phyloP scores from a whole-genome alignment of 352 stramenopile genomes.

The Pythium vanterpoolii region DNA sequence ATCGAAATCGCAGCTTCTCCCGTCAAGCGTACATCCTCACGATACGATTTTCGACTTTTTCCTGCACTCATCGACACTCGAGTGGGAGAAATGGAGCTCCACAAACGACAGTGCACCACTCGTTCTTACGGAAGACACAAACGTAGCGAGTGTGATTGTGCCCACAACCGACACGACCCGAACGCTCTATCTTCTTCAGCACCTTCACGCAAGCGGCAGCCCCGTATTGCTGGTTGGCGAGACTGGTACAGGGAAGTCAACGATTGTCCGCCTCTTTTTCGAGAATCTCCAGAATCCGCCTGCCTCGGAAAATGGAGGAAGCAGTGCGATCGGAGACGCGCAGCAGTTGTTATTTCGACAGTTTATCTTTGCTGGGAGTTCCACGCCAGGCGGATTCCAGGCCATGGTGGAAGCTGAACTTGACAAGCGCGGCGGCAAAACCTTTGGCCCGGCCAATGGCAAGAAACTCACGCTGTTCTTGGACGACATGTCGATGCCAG shows the following conservation, averaged over 20 bases:
- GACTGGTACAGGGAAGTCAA: conserved; percentile 86
- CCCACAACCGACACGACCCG: conserved; percentile 84
- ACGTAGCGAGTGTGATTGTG: conserved; percentile 83
- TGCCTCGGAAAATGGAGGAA: neutral
- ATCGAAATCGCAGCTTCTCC: conserved; percentile 9
- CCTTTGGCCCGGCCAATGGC: conserved; percentile 61
- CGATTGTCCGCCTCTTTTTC: conserved; percentile 76
- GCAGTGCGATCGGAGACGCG: conserved; percentile 20
- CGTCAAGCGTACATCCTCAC: neutral
- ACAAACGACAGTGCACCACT: neutral
- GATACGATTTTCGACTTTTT: conserved; percentile 91
- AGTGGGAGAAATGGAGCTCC: conserved; percentile 85
- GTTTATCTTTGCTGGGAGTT: conserved; percentile 88
- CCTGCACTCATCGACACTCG: conserved; percentile 84
- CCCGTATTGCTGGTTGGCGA: conserved; percentile 85
- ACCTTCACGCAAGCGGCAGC: conserved; percentile 46
- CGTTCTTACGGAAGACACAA: conserved; percentile 33
- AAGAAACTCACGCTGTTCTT: conserved; percentile 81
- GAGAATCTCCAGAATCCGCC: conserved; percentile 26
- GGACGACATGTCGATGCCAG: conserved; percentile 73
- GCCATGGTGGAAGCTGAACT: conserved; percentile 62
- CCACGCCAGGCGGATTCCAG: conserved; percentile 78
- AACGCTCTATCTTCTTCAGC: conserved; percentile 62
- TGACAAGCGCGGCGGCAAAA: conserved; percentile 80
- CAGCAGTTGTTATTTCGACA: conserved; percentile 70